These are phyloP conservation scores for Physcomitrellopsis africana DNA, from an alignment of 225 moss, liverwort and hornwort genomes.

Conservation along the genomic window DNA sequence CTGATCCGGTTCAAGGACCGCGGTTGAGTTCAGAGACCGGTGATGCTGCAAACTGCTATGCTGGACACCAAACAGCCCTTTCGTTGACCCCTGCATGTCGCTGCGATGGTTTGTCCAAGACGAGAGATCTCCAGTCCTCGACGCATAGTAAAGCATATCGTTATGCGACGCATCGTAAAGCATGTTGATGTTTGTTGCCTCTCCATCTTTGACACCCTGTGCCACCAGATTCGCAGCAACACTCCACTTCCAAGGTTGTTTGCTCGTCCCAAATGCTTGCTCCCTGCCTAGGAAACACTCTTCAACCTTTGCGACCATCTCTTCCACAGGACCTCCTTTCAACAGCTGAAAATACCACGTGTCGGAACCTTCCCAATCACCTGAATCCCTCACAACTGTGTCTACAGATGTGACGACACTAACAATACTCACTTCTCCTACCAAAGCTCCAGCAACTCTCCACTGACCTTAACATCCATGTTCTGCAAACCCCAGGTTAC, in stretches of 20 bases:
- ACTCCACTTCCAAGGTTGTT: constrained; percentile 46
- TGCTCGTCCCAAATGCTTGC: constrained; percentile 34
- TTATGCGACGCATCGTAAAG: constrained; percentile 31
- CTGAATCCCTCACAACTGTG: background rate
- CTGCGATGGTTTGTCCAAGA: constrained; percentile 29
- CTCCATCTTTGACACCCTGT: constrained; percentile 35
- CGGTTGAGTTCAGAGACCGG: background rate
- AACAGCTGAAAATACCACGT: background rate
- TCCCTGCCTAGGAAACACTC: constrained; percentile 51
- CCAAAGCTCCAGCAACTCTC: constrained; percentile 46
- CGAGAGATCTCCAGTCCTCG: constrained; percentile 47
- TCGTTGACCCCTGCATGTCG: background rate
- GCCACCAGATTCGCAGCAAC: constrained; percentile 26
- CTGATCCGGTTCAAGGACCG: constrained; percentile 26
- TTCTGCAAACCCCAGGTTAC: background rate
- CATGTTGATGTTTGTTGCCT: constrained; percentile 28
- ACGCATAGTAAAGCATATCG: constrained; percentile 38
- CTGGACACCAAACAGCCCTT: constrained; percentile 38
- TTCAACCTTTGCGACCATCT: constrained; percentile 60
- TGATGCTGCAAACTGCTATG: constrained; percentile 29
- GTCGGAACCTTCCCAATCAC: background rate
- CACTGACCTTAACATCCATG: constrained; percentile 40
- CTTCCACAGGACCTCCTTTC: constrained; percentile 8
- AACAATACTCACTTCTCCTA: background rate
- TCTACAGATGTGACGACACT: background rate